These are phyloP conservation scores for Babesia sp. DNA, from an alignment of 169 alveolate species.

Conservation along the genomic window DNA sequence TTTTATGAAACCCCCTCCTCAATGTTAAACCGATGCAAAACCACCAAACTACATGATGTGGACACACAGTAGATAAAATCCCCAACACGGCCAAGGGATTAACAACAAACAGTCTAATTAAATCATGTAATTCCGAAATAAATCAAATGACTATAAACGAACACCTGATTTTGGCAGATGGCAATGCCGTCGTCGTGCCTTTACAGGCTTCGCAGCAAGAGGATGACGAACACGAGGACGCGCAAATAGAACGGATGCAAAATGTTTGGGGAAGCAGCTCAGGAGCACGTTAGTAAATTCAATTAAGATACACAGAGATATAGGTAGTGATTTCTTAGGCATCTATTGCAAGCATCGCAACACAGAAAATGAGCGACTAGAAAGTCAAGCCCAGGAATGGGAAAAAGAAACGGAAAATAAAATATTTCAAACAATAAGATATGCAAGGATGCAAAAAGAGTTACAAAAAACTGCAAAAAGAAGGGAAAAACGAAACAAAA, in stretches of 20 bases:
- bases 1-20: no score
- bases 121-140: not conserved
- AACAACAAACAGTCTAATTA: not conserved
- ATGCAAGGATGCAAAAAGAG: constrained; percentile 61
- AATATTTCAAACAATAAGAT: constrained; percentile 64
- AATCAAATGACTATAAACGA: constrained; percentile 27
- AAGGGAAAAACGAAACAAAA: constrained; percentile 62
- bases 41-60: no score
- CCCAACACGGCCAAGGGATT: not conserved
- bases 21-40: no score
- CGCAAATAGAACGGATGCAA: constrained; percentile 62
- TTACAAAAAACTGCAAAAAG: constrained; percentile 58
- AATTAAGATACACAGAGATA: not conserved
- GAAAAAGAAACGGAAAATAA: constrained; percentile 67
- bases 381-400: constrained; percentile 65
- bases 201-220: constrained; percentile 19
- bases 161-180: constrained; percentile 65
- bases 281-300: constrained; percentile 65
- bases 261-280: constrained; percentile 81
- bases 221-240: constrained; percentile 46
- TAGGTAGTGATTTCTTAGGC: constrained; percentile 77
- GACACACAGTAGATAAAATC: no score
- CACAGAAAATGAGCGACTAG: constrained; percentile 63
- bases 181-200: constrained; percentile 58
- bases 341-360: constrained; percentile 67